phyloP scores from a whole-genome alignment of 192 early-diverging fungal species.

The Phlyctochytrium bullatum region DNA sequence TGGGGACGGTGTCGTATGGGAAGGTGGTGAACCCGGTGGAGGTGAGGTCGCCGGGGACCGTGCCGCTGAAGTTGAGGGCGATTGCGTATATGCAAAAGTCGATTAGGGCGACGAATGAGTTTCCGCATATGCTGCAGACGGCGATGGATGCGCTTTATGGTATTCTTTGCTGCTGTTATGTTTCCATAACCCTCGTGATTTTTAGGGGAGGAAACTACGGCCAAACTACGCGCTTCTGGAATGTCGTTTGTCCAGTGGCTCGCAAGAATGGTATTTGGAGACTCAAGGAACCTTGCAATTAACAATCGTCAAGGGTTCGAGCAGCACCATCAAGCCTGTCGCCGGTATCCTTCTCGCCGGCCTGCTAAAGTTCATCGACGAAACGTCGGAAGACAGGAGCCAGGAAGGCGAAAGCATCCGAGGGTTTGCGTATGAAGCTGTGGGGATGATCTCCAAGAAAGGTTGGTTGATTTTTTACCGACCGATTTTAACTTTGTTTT shows the following conservation, averaged over 20 bases:
- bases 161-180: conserved; percentile 10
- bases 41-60: conserved; percentile 41
- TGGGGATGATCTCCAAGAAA: conserved; percentile 72
- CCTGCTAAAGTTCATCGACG: conserved; percentile 61
- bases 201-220: conserved; percentile 61
- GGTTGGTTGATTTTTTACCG: conserved; percentile 44
- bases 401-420: conserved; percentile 62
- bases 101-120: conserved; percentile 60
- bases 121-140: conserved; percentile 69
- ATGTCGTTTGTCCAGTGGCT: conserved; percentile 91
- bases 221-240: conserved; percentile 67
- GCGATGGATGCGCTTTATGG: conserved; percentile 81
- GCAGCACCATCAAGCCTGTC: conserved; percentile 50
- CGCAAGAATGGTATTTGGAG: conserved; percentile 72
- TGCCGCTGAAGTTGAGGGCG: conserved; percentile 59
- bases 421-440: conserved; percentile 83
- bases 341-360: conserved; percentile 69
- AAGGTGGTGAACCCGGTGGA: not conserved
- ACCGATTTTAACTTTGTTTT: not conserved
- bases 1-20: conserved; percentile 35
- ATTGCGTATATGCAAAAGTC: conserved; percentile 66
- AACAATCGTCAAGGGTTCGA: not conserved
- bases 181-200: not conserved
- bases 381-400: conserved; percentile 1
- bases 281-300: conserved; percentile 19